Conservation (phyloP, 2,329 filamentous ascomycete species). For the Zasmidium angulare region DNA sequence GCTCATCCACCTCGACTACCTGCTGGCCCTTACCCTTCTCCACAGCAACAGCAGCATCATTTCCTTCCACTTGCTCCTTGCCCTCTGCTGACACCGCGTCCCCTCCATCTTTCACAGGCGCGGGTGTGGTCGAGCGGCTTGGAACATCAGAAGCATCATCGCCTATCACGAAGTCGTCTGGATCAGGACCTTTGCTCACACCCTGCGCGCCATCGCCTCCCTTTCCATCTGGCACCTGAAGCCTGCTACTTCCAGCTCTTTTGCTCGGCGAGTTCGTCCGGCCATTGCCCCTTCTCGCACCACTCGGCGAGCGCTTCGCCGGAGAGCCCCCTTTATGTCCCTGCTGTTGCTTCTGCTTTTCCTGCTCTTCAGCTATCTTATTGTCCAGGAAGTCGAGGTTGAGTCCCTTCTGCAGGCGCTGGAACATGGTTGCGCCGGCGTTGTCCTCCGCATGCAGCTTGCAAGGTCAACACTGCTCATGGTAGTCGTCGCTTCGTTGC, state of each 20-base stretch:
- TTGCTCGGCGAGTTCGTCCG: slow-evolving; percentile 31
- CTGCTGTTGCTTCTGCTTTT: slow-evolving; percentile 61
- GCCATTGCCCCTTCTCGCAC: slow-evolving; percentile 47
- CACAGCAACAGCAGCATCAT: slow-evolving; percentile 25
- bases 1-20: slow-evolving; percentile 47
- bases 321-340: slow-evolving; percentile 12
- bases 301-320: slow-evolving; percentile 41
- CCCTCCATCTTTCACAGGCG: slow-evolving; percentile 29
- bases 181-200: slow-evolving; percentile 64
- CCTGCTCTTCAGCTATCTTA: slow-evolving; percentile 89
- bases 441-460: slow-evolving; percentile 13
- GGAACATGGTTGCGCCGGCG: slow-evolving; percentile 24
- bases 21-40: slow-evolving; percentile 25
- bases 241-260: slow-evolving; percentile 21
- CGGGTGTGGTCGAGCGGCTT: slow-evolving; percentile 62
- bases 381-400: slow-evolving; percentile 40
- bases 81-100: slow-evolving; percentile 8
- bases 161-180: slow-evolving; percentile 83
- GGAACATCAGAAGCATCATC: slow-evolving; percentile 69
- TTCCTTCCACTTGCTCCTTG: slow-evolving; percentile 30
- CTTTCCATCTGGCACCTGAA: slow-evolving; percentile 25
- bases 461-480: slow-evolving; percentile 15
- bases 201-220: slow-evolving; percentile 11
- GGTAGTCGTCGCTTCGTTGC: slow-evolving; percentile 1
- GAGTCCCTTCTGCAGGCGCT: slow-evolving; percentile 36